These are phyloP conservation scores for Meredithiella fracta DNA, from an alignment of 2,329 filamentous ascomycete genomes.

Conservation along the genomic window DNA sequence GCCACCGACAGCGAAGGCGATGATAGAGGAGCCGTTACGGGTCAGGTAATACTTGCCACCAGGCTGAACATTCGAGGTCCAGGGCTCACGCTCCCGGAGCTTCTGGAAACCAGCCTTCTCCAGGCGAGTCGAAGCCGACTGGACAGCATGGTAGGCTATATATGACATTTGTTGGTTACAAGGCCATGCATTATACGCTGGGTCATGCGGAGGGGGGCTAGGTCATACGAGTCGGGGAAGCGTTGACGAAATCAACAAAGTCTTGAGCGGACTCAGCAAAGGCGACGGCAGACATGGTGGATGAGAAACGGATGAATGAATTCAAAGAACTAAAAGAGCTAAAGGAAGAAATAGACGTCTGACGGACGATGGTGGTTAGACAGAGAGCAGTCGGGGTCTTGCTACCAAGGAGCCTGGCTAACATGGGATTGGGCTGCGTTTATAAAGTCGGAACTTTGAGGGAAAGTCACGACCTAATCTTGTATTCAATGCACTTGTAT, in stretches of 20 bases:
- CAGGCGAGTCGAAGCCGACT: constrained; percentile 58
- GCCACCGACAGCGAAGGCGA: constrained; percentile 79
- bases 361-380: neutral
- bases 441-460: too few relatives aligned
- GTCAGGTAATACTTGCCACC: constrained; percentile 96
- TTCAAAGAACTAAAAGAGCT: constrained; percentile 17
- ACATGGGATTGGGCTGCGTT: constrained; percentile 1
- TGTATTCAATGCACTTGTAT: too few relatives aligned
- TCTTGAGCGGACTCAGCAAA: constrained; percentile 45
- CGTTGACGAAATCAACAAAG: constrained; percentile 87
- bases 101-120: constrained; percentile 70
- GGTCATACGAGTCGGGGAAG: constrained; percentile 71
- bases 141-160: constrained; percentile 88
- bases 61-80: constrained; percentile 61
- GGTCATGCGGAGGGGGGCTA: constrained; percentile 2
- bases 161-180: constrained; percentile 3
- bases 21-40: constrained; percentile 78
- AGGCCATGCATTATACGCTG: neutral
- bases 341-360: neutral
- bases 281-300: constrained; percentile 30
- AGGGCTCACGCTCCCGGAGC: constrained; percentile 81
- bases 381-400: constrained; percentile 1
- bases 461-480: too few relatives aligned
- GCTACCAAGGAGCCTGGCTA: constrained; percentile 11
- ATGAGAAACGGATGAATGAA: constrained; percentile 16